Evolutionary conservation across 2,329 filamentous ascomycete species (phyloP), one percentile per base, ranked within the genome.

Genomic region (Corinectria fuckeliana): DNA sequence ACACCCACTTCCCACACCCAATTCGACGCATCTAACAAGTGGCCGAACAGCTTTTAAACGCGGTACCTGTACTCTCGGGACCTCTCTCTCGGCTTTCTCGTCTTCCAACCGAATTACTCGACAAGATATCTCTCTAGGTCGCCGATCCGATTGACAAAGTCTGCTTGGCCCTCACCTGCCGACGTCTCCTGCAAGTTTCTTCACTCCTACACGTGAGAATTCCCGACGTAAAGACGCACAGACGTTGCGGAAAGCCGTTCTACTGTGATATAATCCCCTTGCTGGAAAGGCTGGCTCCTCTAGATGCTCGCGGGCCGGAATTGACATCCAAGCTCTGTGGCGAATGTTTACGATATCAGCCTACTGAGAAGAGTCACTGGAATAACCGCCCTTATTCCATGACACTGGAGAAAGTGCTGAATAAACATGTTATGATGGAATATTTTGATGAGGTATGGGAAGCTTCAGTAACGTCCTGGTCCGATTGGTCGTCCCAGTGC

Each of bases 71-170:
- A 13, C 8, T 36, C 39, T 60, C 58, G 14, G n/a, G n/a, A n/a
- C n/a, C n/a, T n/a, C n/a, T n/a, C n/a, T n/a, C n/a, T 56, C 47
- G 21, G 38, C 39, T 56, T 47, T 60, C 51, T 60, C 51, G 51
- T 23, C 30, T 60, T 16, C 51, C 51, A 51, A 32, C 57, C 16
- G 57, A 60, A 51, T 20, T 60, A 13, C 57, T 60, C 38, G 28
- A 56, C 8, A 8, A 49, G 28, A 28, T 60, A 25, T 52, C 56
- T 51, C 51, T 47, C 28, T 45, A 39, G 30, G 13, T 20, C 8
- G 34, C 25, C 20, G 38, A 60, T 30, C 16, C 57, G 10, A 10
- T 60, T 9, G 57, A 60, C 23, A 38, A 36, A 18, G 25, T 60
- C 26, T 60, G 41, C 47, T 26, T 60, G 11, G 57, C 51, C 13